Conservation (phyloP, 805 yeast genomes). For the Yarrowia sp. region DNA sequence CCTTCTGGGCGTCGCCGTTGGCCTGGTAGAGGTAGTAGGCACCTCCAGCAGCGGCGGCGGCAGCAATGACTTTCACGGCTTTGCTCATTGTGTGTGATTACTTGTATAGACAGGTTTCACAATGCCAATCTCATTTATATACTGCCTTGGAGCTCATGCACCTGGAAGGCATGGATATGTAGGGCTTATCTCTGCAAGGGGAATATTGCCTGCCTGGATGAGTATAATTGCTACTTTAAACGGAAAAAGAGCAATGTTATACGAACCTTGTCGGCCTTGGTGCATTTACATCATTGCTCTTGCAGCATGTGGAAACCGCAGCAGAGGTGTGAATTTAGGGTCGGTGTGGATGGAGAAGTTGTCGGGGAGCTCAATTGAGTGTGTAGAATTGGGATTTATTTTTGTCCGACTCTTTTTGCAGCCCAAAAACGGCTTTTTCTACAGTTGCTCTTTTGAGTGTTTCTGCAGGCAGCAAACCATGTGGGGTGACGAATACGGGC, state of each 20-base stretch:
- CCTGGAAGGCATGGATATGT: background rate
- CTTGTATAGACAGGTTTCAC: background rate
- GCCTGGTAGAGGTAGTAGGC: constrained; percentile 32
- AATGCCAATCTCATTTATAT: background rate
- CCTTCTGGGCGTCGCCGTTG: constrained; percentile 29
- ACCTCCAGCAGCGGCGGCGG: constrained; percentile 31
- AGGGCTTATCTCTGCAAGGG: background rate
- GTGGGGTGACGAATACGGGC: constrained; percentile 1
- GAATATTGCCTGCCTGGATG: background rate
- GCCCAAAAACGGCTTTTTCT: background rate
- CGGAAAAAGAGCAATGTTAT: constrained; percentile 13
- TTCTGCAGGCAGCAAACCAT: constrained; percentile 7
- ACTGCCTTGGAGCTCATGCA: constrained; percentile 1
- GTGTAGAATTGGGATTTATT: no score
- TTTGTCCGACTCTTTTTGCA: background rate
- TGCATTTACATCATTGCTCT: constrained; percentile 9
- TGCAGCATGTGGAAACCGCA: background rate
- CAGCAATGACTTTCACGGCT: constrained; percentile 29
- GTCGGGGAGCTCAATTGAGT: background rate
- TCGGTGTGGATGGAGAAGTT: background rate
- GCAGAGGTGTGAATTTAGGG: no score
- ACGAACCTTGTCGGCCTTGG: constrained; percentile 1
- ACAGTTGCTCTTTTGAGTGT: background rate
- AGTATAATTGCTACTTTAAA: background rate
- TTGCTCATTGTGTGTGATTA: constrained; percentile 21